phyloP scores from a whole-genome alignment of 2,329 filamentous ascomycete species.

The Trichoderma breve region DNA sequence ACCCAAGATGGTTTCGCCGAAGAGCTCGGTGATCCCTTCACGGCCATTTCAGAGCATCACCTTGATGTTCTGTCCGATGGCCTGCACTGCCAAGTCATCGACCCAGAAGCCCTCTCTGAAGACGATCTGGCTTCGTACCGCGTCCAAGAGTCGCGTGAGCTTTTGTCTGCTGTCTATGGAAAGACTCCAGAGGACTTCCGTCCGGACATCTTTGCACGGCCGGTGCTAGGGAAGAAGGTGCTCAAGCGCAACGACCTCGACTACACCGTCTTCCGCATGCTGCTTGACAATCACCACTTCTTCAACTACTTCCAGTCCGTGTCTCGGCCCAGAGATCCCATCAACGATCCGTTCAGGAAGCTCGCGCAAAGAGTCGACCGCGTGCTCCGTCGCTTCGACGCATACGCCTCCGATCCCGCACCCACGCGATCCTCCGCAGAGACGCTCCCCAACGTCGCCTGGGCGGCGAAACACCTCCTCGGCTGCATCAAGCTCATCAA shows the following conservation, averaged over 20 bases:
- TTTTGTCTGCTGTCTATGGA: constrained; percentile 47
- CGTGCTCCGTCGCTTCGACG: constrained; percentile 46
- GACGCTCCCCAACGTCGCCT: constrained; percentile 41
- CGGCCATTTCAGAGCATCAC: constrained; percentile 49
- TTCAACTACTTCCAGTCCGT: constrained; percentile 52
- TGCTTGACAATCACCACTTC: constrained; percentile 54
- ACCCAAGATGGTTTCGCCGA: constrained; percentile 42
- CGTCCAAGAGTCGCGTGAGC: constrained; percentile 49
- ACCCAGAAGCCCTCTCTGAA: constrained; percentile 32
- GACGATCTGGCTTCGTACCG: constrained; percentile 37
- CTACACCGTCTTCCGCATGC: constrained; percentile 51
- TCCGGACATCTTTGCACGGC: constrained; percentile 44
- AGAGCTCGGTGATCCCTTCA: constrained; percentile 49
- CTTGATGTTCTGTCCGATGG: constrained; percentile 52
- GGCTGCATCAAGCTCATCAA: constrained; percentile 44
- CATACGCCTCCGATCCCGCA: constrained; percentile 22
- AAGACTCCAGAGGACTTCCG: constrained; percentile 43
- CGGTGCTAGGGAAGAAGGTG: constrained; percentile 33
- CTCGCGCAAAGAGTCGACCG: constrained; percentile 48
- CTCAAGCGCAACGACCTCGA: constrained; percentile 48
- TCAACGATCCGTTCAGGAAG: constrained; percentile 48
- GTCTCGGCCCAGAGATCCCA: constrained; percentile 43
- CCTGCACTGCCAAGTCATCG: constrained; percentile 48
- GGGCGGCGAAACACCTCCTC: constrained; percentile 50
- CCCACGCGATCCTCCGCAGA: constrained; percentile 27